These are phyloP conservation scores for Sparassis latifolia DNA, from an alignment of 1,284 basidiomycete genomes.

Conservation along the genomic window DNA sequence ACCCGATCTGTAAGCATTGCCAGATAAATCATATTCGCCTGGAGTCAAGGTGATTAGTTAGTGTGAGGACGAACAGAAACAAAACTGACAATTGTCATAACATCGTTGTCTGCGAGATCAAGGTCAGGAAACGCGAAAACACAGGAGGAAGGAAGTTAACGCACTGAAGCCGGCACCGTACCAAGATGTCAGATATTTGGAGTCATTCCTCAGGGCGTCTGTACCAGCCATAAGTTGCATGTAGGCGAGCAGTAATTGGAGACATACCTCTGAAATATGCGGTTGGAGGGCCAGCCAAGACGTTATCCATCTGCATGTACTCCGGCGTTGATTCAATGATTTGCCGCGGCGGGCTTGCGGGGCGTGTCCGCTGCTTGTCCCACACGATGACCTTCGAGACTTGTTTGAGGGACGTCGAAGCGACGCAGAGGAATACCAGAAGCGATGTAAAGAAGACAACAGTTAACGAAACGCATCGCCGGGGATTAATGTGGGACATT, in stretches of 20 bases:
- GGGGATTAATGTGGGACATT: too few relatives aligned
- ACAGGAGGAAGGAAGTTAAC: slow-evolving; percentile 11
- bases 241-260: neutral
- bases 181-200: slow-evolving; percentile 64
- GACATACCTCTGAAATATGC: slow-evolving; percentile 38
- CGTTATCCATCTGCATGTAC: neutral
- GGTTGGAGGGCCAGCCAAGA: slow-evolving; percentile 36
- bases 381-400: too few relatives aligned
- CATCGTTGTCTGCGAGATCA: slow-evolving; percentile 49
- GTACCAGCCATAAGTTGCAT: neutral
- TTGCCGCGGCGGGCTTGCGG: too few relatives aligned
- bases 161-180: slow-evolving; percentile 65
- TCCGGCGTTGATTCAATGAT: neutral
- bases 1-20: slow-evolving; percentile 57
- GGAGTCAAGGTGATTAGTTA: slow-evolving; percentile 13
- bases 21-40: slow-evolving; percentile 66
- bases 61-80: neutral
- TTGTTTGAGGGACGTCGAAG: too few relatives aligned
- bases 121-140: neutral
- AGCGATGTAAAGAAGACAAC: too few relatives aligned
- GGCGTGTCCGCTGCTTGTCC: too few relatives aligned
- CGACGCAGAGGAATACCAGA: too few relatives aligned
- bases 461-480: too few relatives aligned
- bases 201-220: slow-evolving; percentile 50
- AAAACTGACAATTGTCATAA: slow-evolving; percentile 38